Percentiles rank a stretch among this genome's conserved stretches.
Evolutionary conservation across 352 stramenopile genomes (phyloP).

Genomic region (Pseudoperonospora humuli): DNA sequence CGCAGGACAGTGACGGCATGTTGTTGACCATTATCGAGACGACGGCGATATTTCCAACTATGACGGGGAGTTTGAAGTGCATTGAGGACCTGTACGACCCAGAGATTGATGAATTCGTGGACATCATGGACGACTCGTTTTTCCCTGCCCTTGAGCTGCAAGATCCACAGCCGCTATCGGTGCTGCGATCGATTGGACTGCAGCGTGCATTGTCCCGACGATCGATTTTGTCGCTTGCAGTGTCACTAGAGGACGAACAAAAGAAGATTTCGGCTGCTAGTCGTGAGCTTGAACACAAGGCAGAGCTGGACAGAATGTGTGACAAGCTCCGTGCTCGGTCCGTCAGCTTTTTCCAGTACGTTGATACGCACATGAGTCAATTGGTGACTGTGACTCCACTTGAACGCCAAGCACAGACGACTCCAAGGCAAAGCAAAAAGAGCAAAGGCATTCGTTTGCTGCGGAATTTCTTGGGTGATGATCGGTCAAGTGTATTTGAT

Average conservation of each 20-base stretch:
- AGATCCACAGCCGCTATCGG: conserved; percentile 39
- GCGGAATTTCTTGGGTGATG: conserved; percentile 37
- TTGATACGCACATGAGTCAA: conserved; percentile 54
- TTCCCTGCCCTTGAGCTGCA: conserved; percentile 58
- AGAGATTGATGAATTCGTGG: conserved; percentile 58
- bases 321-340: conserved; percentile 30
- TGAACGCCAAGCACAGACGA: conserved; percentile 19
- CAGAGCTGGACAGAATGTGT: conserved; percentile 12
- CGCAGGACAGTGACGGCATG: conserved; percentile 33
- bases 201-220: conserved; percentile 53
- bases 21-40: conserved; percentile 37
- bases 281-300: conserved; percentile 3
- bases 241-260: conserved; percentile 54
- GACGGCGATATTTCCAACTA: conserved; percentile 51
- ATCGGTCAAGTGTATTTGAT: conserved; percentile 12
- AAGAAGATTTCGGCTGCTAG: conserved; percentile 19
- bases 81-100: conserved; percentile 66
- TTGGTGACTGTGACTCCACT: conserved; percentile 23
- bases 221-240: conserved; percentile 51
- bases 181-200: conserved; percentile 54
- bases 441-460: conserved; percentile 47
- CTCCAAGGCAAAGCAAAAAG: conserved; percentile 37
- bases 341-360: conserved; percentile 51
- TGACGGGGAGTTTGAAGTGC: conserved; percentile 40
- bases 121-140: conserved; percentile 63